Percentiles rank a stretch among this genome's conserved stretches.
These are phyloP conservation scores for Candida insectorum DNA, from an alignment of 805 yeast species.

Conservation along the genomic window DNA sequence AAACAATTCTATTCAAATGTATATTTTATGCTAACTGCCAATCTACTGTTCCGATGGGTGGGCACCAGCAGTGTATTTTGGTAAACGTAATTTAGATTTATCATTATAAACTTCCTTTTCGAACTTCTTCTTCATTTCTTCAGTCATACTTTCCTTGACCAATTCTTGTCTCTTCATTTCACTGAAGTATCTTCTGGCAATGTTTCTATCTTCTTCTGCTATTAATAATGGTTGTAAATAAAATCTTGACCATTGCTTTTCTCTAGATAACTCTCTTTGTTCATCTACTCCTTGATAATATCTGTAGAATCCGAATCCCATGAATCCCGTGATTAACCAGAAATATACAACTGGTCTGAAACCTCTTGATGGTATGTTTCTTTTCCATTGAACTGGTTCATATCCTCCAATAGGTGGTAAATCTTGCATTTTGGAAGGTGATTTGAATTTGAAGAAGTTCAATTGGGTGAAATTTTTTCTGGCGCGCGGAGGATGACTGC, in stretches of 20 bases:
- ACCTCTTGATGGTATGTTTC: slow-evolving; percentile 82
- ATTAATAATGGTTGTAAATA: slow-evolving; percentile 67
- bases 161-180: slow-evolving; percentile 64
- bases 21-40: not conserved
- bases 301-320: slow-evolving; percentile 71
- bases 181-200: slow-evolving; percentile 65
- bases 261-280: slow-evolving; percentile 70
- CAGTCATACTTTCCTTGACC: slow-evolving; percentile 40
- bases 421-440: slow-evolving; percentile 79
- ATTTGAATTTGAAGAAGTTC: slow-evolving; percentile 10
- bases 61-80: slow-evolving; percentile 39
- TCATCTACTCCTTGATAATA: slow-evolving; percentile 68
- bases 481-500: not conserved
- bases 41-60: slow-evolving; percentile 25
- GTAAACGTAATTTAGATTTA: slow-evolving; percentile 42
- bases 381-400: slow-evolving; percentile 84
- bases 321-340: slow-evolving; percentile 57
- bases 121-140: slow-evolving; percentile 36
- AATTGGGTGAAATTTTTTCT: slow-evolving; percentile 14
- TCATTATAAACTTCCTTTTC: slow-evolving; percentile 43
- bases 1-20: no score
- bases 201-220: slow-evolving; percentile 81
- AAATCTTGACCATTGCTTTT: slow-evolving; percentile 74
- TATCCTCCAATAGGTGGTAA: slow-evolving; percentile 86
- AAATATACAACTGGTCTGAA: slow-evolving; percentile 75